Evolutionary conservation across 2,329 filamentous ascomycete species (phyloP).

Genomic region (Metarhizium album): DNA sequence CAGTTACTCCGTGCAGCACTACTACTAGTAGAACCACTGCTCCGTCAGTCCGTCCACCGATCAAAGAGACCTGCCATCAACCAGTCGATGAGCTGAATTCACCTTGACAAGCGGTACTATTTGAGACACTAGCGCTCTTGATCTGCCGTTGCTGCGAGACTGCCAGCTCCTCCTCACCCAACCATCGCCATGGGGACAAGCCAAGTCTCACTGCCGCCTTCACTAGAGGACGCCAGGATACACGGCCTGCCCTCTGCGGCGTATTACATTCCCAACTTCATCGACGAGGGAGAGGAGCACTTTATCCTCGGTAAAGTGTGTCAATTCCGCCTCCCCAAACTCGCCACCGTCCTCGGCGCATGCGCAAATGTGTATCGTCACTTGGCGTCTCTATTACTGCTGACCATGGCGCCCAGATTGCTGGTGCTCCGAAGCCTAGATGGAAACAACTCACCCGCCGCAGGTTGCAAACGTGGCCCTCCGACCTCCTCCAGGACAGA

Average conservation of each 20-base stretch:
- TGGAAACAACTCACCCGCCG: conserved; percentile 88
- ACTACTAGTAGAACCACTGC: too few species aligned
- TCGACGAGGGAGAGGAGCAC: conserved; percentile 63
- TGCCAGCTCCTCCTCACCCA: neutral
- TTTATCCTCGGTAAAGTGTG: conserved; percentile 59
- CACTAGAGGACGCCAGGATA: conserved; percentile 43
- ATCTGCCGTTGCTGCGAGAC: neutral
- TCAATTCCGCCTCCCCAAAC: conserved; percentile 20
- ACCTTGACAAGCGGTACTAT: too few species aligned
- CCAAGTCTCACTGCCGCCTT: conserved; percentile 28
- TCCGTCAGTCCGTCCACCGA: too few species aligned
- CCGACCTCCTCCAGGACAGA: conserved; percentile 65
- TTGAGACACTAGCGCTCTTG: neutral
- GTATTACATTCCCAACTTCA: conserved; percentile 82
- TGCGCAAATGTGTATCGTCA: neutral
- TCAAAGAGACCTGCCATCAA: neutral
- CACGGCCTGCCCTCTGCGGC: conserved; percentile 48
- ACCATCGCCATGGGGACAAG: conserved; percentile 1
- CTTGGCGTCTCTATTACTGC: neutral
- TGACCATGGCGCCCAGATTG: conserved; percentile 31
- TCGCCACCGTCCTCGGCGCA: conserved; percentile 23
- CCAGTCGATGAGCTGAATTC: too few species aligned
- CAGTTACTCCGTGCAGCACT: too few species aligned
- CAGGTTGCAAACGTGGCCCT: conserved; percentile 84
- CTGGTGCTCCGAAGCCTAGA: conserved; percentile 56